Evolutionary conservation across 257 asterid genomes (phyloP).

Genomic region (Forsythia viridissima): DNA sequence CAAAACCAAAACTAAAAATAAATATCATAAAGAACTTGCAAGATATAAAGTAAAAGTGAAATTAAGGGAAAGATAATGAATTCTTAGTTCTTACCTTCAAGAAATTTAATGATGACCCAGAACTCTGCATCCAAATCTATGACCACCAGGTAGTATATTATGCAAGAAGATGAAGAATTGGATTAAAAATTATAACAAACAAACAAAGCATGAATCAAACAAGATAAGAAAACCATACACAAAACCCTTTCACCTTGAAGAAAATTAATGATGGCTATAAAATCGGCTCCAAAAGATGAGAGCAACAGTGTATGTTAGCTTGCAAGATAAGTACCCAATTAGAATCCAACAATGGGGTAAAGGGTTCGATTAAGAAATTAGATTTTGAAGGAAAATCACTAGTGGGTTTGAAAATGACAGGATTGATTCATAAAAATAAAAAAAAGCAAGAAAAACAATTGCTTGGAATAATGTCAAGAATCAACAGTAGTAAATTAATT

Average conservation of each 20-base stretch:
- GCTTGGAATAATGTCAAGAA: neutral
- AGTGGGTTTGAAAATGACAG: slow-evolving; percentile 38
- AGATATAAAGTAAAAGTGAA: neutral
- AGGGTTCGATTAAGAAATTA: slow-evolving; percentile 5
- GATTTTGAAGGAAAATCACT: slow-evolving; percentile 16
- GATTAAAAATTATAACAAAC: neutral
- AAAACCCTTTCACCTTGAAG: slow-evolving; percentile 30
- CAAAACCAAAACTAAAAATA: slow-evolving; percentile 14
- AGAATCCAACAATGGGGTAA: slow-evolving; percentile 17
- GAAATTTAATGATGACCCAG: slow-evolving; percentile 24
- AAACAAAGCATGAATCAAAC: neutral
- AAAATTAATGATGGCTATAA: slow-evolving; percentile 16
- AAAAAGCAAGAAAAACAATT: neutral
- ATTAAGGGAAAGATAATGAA: neutral
- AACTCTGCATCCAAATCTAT: slow-evolving; percentile 20
- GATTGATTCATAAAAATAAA: neutral
- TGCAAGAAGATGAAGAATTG: slow-evolving; percentile 14
- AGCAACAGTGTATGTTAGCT: slow-evolving; percentile 24
- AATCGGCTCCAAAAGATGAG: slow-evolving; percentile 18
- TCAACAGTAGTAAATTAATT: slow-evolving; percentile 5
- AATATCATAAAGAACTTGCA: slow-evolving; percentile 10
- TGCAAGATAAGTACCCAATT: slow-evolving; percentile 15
- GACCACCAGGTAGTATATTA: slow-evolving; percentile 4
- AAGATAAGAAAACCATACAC: neutral
- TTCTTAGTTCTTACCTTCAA: slow-evolving; percentile 25